Percentiles rank a stretch among this genome's conserved stretches.
These are phyloP conservation scores for Diplodia intermedia DNA, from an alignment of 2,329 filamentous ascomycete genomes.

Conservation along the genomic window DNA sequence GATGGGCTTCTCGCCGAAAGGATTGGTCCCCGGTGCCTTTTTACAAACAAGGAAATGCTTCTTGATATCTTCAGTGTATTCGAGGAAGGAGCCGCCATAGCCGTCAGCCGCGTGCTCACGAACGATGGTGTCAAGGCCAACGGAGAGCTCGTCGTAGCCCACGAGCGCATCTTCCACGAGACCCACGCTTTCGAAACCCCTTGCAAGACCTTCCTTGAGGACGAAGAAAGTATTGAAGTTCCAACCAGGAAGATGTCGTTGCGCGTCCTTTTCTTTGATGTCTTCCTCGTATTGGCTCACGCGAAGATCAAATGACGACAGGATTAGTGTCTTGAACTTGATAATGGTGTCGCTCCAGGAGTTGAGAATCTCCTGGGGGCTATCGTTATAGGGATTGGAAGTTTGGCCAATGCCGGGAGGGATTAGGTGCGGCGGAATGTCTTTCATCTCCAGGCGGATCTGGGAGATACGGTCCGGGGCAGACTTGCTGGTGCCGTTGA, in stretches of 20 bases:
- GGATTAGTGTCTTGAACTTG: conserved; percentile 85
- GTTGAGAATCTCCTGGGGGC: conserved; percentile 76
- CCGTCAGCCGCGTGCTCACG: conserved; percentile 71
- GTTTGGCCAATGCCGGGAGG: conserved; percentile 47
- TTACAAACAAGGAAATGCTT: conserved; percentile 46
- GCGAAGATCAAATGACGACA: conserved; percentile 87
- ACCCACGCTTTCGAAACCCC: conserved; percentile 95
- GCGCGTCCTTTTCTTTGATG: conserved; percentile 90
- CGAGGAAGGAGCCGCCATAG: conserved; percentile 74
- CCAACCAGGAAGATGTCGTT: conserved; percentile 89
- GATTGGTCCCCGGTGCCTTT: conserved; percentile 25
- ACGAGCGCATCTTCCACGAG: conserved; percentile 93
- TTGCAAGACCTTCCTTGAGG: conserved; percentile 90
- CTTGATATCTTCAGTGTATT: conserved; percentile 76
- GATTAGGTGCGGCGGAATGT: conserved; percentile 54
- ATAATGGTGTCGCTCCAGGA: conserved; percentile 84
- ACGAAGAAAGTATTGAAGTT: conserved; percentile 99
- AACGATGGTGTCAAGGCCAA: conserved; percentile 83
- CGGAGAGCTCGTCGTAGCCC: conserved; percentile 91
- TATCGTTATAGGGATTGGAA: conserved; percentile 67
- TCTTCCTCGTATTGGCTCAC: conserved; percentile 97
- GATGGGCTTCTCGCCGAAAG: conserved; percentile 44
- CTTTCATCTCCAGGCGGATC: conserved; percentile 70
- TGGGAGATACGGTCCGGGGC: conserved; percentile 81
- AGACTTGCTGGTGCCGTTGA: conserved; percentile 78